A percentile compares a stretch with the other conserved stretches of the same genome.
Evolutionary conservation across 1,284 basidiomycete genomes (phyloP).

Genomic region (Caloboletus inedulis): DNA sequence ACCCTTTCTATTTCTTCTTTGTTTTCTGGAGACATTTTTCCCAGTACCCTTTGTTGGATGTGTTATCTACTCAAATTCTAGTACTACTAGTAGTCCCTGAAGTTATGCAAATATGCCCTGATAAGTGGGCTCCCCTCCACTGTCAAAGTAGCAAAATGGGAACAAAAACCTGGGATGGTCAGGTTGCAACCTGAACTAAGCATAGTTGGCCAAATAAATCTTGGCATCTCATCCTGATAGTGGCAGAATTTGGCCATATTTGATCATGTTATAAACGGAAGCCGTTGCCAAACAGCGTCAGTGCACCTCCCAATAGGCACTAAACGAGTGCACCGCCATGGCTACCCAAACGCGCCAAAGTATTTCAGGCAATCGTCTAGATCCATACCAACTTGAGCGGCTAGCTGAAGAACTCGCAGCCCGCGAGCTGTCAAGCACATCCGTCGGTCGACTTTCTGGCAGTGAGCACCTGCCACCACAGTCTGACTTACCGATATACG

Average conservation of each 20-base stretch:
- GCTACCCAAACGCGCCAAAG: conserved; percentile 16
- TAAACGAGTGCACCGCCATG: conserved; percentile 13
- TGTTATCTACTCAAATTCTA: neutral
- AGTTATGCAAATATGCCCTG: neutral
- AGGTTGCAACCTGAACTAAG: no score
- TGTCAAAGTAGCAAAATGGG: neutral
- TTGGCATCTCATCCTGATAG: no score
- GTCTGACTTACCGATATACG: conserved; percentile 65
- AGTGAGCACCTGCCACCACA: conserved; percentile 13
- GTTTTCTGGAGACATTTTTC: neutral
- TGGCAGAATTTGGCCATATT: conserved; percentile 12
- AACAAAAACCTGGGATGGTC: neutral
- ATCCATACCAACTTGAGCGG: conserved; percentile 65
- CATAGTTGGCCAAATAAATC: no score
- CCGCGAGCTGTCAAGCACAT: conserved; percentile 44
- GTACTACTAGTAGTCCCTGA: neutral
- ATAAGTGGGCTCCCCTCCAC: neutral
- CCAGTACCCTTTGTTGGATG: neutral
- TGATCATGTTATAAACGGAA: conserved; percentile 25
- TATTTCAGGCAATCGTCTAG: conserved; percentile 25
- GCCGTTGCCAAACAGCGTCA: conserved; percentile 23
- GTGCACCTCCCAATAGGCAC: neutral
- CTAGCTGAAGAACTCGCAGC: conserved; percentile 68
- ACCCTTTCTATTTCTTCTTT: no score
- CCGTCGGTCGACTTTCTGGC: conserved; percentile 3